phyloP scores from a whole-genome alignment of 2,329 filamentous ascomycete genomes.

The Sporothrix phasma region DNA sequence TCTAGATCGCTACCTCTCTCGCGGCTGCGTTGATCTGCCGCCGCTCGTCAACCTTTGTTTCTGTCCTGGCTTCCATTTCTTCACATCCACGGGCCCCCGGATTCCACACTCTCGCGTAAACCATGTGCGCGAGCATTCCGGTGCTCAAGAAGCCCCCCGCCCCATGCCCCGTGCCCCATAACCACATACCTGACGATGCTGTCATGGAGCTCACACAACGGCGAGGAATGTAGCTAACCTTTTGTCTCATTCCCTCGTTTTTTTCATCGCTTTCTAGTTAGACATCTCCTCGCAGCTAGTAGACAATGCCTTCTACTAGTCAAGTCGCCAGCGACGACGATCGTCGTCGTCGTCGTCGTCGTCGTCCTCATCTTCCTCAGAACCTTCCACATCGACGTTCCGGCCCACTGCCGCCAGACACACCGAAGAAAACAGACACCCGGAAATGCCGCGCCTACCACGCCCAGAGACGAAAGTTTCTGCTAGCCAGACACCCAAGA shows the following conservation, averaged over 20 bases:
- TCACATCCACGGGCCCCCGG: neutral
- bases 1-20: neutral
- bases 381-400: slow-evolving; percentile 10
- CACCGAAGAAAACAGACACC: slow-evolving; percentile 16
- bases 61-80: neutral
- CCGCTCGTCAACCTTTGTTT: neutral
- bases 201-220: neutral
- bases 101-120: neutral
- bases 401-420: slow-evolving; percentile 11
- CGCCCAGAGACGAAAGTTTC: slow-evolving; percentile 23
- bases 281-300: slow-evolving; percentile 7
- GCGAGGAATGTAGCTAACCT: slow-evolving; percentile 15
- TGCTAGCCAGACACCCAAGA: slow-evolving; percentile 31
- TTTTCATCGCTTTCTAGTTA: neutral
- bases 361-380: neutral
- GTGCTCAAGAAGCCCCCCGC: neutral
- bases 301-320: slow-evolving; percentile 19
- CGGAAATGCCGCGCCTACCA: slow-evolving; percentile 17
- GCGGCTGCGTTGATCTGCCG: neutral
- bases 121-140: slow-evolving; percentile 4
- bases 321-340: slow-evolving; percentile 16
- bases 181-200: neutral
- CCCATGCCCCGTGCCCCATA: neutral
- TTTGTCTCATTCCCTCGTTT: neutral
- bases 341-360: neutral